phyloP scores from a whole-genome alignment of 2,329 filamentous ascomycete genomes.

The Diaporthe australafricana region DNA sequence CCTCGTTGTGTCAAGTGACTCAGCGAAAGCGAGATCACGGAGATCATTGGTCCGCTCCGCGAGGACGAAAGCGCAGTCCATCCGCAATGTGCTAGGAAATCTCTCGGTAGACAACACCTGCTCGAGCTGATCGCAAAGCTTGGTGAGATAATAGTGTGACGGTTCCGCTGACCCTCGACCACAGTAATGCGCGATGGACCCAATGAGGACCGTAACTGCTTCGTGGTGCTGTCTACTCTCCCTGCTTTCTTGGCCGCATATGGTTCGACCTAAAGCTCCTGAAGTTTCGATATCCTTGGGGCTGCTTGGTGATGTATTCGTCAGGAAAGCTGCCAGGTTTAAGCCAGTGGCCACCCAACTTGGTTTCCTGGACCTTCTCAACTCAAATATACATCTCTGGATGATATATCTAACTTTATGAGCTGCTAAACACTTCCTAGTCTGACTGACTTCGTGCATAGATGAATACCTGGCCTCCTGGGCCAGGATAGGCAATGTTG shows the following conservation, averaged over 20 bases:
- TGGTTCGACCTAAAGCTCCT: slow-evolving; percentile 7
- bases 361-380: slow-evolving; percentile 31
- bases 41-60: slow-evolving; percentile 65
- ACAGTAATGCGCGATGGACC: slow-evolving; percentile 60
- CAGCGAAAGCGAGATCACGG: slow-evolving; percentile 65
- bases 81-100: slow-evolving; percentile 52
- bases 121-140: slow-evolving; percentile 56
- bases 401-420: slow-evolving; percentile 44
- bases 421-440: slow-evolving; percentile 32
- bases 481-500: slow-evolving; percentile 49
- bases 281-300: background rate
- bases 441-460: background rate
- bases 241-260: slow-evolving; percentile 10
- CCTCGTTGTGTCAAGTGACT: slow-evolving; percentile 49
- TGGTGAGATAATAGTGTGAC: slow-evolving; percentile 52
- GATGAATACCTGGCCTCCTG: slow-evolving; percentile 33
- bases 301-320: slow-evolving; percentile 11
- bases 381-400: slow-evolving; percentile 35
- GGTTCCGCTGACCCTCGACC: slow-evolving; percentile 51
- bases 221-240: slow-evolving; percentile 45
- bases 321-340: slow-evolving; percentile 32
- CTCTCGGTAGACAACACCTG: slow-evolving; percentile 46
- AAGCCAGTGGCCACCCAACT: slow-evolving; percentile 33
- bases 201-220: slow-evolving; percentile 53
- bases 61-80: slow-evolving; percentile 62